Evolutionary conservation across 805 yeast genomes (phyloP).

Genomic region (Vanderwaltozyma verrucispora): DNA sequence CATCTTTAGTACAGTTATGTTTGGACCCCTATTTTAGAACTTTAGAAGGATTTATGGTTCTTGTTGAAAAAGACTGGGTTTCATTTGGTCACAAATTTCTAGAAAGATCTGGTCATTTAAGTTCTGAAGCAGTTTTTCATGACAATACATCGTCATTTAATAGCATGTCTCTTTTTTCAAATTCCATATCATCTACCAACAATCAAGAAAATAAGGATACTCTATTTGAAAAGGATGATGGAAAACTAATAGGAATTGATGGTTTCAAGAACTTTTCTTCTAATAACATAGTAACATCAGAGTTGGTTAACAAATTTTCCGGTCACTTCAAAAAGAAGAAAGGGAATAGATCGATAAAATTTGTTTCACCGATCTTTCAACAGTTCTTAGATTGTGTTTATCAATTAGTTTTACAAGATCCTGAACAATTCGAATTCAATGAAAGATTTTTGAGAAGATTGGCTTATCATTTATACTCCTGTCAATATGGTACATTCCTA

Average conservation of each 20-base stretch:
- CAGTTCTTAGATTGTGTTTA: constrained; percentile 87
- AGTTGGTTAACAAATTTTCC: constrained; percentile 3
- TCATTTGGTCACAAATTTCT: constrained; percentile 88
- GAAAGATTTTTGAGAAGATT: constrained; percentile 78
- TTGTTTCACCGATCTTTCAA: constrained; percentile 86
- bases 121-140: constrained; percentile 40
- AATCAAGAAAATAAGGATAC: background rate
- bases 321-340: constrained; percentile 14
- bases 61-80: constrained; percentile 92
- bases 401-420: constrained; percentile 65
- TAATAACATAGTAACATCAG: background rate
- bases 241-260: background rate
- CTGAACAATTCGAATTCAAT: constrained; percentile 71
- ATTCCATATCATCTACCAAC: background rate
- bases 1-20: constrained; percentile 75
- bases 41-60: constrained; percentile 70
- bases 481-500: constrained; percentile 90
- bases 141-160: constrained; percentile 22
- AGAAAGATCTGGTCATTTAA: constrained; percentile 72
- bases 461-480: constrained; percentile 80
- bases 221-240: constrained; percentile 1
- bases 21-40: constrained; percentile 88
- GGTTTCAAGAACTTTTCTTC: constrained; percentile 1
- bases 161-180: background rate
- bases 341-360: constrained; percentile 36